Conservation (phyloP, 495 filamentous ascomycete genomes). For the Annulohypoxylon bovei region DNA sequence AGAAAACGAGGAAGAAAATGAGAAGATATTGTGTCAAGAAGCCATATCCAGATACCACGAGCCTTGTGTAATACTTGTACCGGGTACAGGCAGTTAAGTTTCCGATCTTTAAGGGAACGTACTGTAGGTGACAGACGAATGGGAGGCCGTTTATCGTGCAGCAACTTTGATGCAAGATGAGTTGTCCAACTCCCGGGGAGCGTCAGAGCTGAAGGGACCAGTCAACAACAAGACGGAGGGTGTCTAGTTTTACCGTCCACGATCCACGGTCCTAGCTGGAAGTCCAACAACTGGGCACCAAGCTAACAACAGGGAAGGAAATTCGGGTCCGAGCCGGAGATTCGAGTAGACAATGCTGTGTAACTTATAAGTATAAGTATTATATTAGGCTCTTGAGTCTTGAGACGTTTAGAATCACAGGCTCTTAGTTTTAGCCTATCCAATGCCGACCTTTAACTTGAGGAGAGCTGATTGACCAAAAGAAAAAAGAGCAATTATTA, state of each 20-base stretch:
- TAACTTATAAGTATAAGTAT: constrained; percentile 35
- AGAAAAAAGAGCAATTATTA: constrained; percentile 28
- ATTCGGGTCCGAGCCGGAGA: constrained; percentile 40
- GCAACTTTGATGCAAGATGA: constrained; percentile 58
- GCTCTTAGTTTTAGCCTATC: background rate
- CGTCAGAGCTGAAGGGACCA: constrained; percentile 13
- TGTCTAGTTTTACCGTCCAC: constrained; percentile 6
- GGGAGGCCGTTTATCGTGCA: constrained; percentile 54
- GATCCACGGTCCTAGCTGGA: background rate
- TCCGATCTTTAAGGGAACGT: constrained; percentile 38
- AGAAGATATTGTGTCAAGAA: constrained; percentile 38
- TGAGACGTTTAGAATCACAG: constrained; percentile 26
- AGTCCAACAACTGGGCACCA: constrained; percentile 16
- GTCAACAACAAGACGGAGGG: constrained; percentile 16
- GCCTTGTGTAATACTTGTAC: constrained; percentile 43
- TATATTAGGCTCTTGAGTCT: constrained; percentile 18
- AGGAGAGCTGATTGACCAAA: constrained; percentile 9
- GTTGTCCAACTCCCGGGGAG: constrained; percentile 53
- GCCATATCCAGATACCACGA: constrained; percentile 41
- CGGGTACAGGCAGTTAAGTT: constrained; percentile 38
- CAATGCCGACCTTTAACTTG: background rate
- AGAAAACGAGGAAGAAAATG: constrained; percentile 22
- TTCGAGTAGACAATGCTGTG: constrained; percentile 38
- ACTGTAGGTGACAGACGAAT: constrained; percentile 43
- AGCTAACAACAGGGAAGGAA: constrained; percentile 4